Conservation (phyloP, 805 yeast genomes). For the Starmerella apicola region DNA sequence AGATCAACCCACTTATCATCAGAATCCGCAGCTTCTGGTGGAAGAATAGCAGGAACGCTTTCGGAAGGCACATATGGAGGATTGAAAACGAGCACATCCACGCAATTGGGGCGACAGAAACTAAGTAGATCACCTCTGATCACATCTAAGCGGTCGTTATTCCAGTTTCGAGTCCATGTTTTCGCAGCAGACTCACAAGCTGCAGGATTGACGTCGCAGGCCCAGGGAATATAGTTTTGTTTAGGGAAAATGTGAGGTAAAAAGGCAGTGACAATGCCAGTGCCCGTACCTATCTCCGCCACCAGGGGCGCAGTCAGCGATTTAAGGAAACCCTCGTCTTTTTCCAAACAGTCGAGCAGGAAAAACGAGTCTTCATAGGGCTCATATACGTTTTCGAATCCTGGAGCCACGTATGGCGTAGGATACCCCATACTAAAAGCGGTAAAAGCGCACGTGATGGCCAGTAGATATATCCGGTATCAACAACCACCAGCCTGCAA, state of each 20-base stretch:
- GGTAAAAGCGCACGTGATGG: too few relatives aligned
- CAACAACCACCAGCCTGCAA: too few relatives aligned
- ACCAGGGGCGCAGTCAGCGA: constrained; percentile 37
- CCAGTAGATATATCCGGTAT: too few relatives aligned
- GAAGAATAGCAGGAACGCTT: constrained; percentile 49
- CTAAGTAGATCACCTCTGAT: constrained; percentile 42
- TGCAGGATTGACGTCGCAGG: constrained; percentile 72
- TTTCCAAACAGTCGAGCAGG: constrained; percentile 67
- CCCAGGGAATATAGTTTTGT: constrained; percentile 36
- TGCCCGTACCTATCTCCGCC: constrained; percentile 81
- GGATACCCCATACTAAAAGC: too few relatives aligned
- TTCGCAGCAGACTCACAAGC: constrained; percentile 46
- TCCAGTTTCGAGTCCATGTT: constrained; percentile 31
- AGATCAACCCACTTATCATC: constrained; percentile 69
- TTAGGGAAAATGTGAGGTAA: constrained; percentile 45
- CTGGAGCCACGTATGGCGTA: constrained; percentile 12
- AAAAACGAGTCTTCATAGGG: constrained; percentile 90
- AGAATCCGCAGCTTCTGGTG: constrained; percentile 25
- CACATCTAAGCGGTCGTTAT: constrained; percentile 38
- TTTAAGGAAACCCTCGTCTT: constrained; percentile 33
- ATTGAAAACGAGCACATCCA: constrained; percentile 75
- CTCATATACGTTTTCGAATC: constrained; percentile 51
- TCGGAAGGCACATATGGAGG: constrained; percentile 97
- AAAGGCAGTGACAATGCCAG: constrained; percentile 80
- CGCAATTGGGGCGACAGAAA: constrained; percentile 25